Conservation (phyloP, 2,329 filamentous ascomycete genomes). For the Phialemonium atrogriseum region DNA sequence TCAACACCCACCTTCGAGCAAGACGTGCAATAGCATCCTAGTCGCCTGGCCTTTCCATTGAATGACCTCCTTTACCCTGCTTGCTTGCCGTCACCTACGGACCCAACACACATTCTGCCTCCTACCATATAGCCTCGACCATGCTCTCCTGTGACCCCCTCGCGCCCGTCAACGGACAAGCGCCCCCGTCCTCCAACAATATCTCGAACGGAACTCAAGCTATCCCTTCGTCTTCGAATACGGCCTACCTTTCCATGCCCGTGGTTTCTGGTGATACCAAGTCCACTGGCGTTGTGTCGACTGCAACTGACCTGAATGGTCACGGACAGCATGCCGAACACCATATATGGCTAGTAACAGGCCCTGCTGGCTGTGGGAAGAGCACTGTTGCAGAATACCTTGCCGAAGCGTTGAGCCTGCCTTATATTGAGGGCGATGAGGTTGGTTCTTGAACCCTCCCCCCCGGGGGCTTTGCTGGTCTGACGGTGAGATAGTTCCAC, state of each 20-base stretch:
- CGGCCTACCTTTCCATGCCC: conserved; percentile 9
- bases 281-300: conserved; percentile 16
- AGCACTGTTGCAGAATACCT: conserved; percentile 64
- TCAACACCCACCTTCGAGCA: too few species aligned
- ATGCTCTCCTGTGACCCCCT: conserved; percentile 46
- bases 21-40: conserved; percentile 11
- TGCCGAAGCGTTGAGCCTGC: conserved; percentile 52
- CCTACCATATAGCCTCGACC: too few species aligned
- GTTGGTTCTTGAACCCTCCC: conserved; percentile 36
- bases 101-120: background rate
- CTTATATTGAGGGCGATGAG: conserved; percentile 72
- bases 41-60: conserved; percentile 1
- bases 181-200: conserved; percentile 16
- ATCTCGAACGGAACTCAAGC: conserved; percentile 16
- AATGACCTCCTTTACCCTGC: too few species aligned
- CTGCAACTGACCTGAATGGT: conserved; percentile 20
- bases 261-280: conserved; percentile 6
- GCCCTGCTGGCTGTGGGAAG: conserved; percentile 73
- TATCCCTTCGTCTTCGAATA: conserved; percentile 19
- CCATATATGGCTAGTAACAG: conserved; percentile 76
- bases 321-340: conserved; percentile 31
- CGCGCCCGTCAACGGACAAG: conserved; percentile 33
- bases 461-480: conserved; percentile 2
- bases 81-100: too few species aligned
- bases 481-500: conserved; percentile 53